These are phyloP conservation scores for Aspergillus glaucus DNA, from an alignment of 2,329 filamentous ascomycete genomes.

Conservation along the genomic window DNA sequence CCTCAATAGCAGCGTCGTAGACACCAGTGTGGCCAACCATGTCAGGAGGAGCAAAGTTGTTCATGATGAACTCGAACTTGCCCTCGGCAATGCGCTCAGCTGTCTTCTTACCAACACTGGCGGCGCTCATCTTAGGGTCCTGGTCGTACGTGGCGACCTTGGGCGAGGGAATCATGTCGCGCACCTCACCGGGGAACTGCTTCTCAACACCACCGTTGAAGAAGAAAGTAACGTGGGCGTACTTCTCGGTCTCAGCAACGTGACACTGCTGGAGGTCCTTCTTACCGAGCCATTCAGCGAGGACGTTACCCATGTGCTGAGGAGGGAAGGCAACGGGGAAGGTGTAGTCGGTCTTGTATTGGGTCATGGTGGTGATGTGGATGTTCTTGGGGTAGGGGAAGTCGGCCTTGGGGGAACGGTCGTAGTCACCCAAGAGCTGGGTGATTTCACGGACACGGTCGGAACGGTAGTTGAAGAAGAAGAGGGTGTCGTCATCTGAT, in stretches of 20 bases:
- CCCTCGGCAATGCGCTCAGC: conserved; percentile 77
- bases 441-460: conserved; percentile 95
- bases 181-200: conserved; percentile 83
- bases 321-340: conserved; percentile 91
- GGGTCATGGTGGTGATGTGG: conserved; percentile 89
- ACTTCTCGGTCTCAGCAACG: conserved; percentile 98
- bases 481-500: conserved; percentile 81
- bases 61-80: conserved; percentile 96
- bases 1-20: conserved; percentile 87
- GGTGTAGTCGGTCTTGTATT: conserved; percentile 92
- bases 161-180: conserved; percentile 91
- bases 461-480: conserved; percentile 99
- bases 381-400: conserved; percentile 91
- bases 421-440: conserved; percentile 84
- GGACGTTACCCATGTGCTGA: conserved; percentile 95
- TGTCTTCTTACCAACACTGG: conserved; percentile 81
- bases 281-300: conserved; percentile 92
- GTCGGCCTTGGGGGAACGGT: conserved; percentile 83
- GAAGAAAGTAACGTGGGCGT: conserved; percentile 99
- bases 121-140: conserved; percentile 92
- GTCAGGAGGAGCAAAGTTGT: conserved; percentile 98
- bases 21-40: conserved; percentile 99
- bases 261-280: conserved; percentile 89
- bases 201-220: conserved; percentile 99
- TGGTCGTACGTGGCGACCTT: conserved; percentile 94